Percentiles rank a stretch among this genome's conserved stretches.
phyloP scores from a whole-genome alignment of 768 basidiomycete genomes.

The Clavulina sp. region DNA sequence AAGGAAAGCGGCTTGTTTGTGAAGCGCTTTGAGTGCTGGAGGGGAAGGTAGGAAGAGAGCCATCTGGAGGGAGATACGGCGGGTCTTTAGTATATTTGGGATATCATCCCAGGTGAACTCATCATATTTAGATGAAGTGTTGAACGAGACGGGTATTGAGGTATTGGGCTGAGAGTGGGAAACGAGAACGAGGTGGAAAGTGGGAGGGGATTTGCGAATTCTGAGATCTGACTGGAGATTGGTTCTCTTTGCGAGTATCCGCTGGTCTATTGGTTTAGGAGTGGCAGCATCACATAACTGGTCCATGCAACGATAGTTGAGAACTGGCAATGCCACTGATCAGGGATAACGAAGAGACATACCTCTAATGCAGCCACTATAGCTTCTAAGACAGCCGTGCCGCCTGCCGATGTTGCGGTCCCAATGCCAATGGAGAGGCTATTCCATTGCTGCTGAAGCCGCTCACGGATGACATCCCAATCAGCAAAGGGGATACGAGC shows the following conservation, averaged over 20 bases:
- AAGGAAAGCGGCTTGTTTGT: not conserved
- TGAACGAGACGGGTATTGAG: not conserved
- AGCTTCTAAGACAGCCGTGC: not conserved
- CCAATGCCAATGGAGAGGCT: not conserved
- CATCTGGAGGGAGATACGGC: not conserved
- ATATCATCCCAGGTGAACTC: not conserved
- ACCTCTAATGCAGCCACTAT: slow-evolving; percentile 1
- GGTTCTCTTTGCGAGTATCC: no score
- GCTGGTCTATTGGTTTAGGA: not conserved
- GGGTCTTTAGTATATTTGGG: not conserved
- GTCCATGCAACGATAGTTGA: no score
- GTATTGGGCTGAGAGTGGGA: not conserved
- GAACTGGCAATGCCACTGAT: no score
- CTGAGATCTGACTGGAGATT: no score
- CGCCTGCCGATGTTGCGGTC: not conserved
- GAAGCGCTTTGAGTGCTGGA: not conserved
- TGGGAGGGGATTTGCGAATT: not conserved
- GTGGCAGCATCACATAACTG: no score
- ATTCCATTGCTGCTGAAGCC: not conserved
- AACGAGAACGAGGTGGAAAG: not conserved
- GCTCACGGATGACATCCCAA: not conserved
- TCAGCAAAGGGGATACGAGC: not conserved
- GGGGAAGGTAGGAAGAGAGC: not conserved
- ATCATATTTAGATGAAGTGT: not conserved
- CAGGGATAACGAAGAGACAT: no score